Percentiles rank a stretch among this genome's conserved stretches.
Evolutionary conservation across 768 basidiomycete genomes (phyloP).

Genomic region (Boletus eberwhitei): DNA sequence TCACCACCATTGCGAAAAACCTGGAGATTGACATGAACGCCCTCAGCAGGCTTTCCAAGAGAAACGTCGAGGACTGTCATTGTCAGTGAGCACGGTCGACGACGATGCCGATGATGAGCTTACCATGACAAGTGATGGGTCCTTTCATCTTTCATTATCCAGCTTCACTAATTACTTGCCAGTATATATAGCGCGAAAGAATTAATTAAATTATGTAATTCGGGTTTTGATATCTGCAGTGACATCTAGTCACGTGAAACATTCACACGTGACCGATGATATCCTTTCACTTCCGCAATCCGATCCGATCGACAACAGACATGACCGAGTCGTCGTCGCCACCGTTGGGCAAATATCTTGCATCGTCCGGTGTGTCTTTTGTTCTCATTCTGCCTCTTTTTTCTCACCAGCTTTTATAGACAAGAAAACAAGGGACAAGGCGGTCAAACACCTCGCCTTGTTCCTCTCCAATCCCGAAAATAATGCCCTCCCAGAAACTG

Average conservation of each 20-base stretch:
- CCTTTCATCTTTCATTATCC: conserved; percentile 49
- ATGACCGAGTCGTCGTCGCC: conserved; percentile 37
- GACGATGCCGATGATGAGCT: conserved; percentile 11
- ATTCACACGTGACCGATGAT: conserved; percentile 4
- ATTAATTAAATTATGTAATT: too few species aligned
- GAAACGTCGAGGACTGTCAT: conserved; percentile 79
- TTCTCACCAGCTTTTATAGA: conserved; percentile 43
- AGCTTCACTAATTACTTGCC: too few species aligned
- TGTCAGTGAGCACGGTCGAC: background rate
- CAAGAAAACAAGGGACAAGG: conserved; percentile 89
- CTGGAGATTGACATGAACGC: conserved; percentile 64
- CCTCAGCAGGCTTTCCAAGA: conserved; percentile 74
- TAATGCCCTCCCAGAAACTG: conserved; percentile 60
- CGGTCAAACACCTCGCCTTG: conserved; percentile 69
- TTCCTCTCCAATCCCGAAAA: conserved; percentile 71
- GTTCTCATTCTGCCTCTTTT: background rate
- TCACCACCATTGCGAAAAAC: conserved; percentile 38
- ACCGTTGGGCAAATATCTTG: conserved; percentile 87
- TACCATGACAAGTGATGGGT: conserved; percentile 91
- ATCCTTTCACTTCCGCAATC: conserved; percentile 8
- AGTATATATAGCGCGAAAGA: too few species aligned
- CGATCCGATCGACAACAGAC: conserved; percentile 22
- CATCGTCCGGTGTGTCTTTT: conserved; percentile 71
- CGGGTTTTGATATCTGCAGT: too few species aligned
- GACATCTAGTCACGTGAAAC: background rate